Conservation (phyloP, 192 early-diverging fungal genomes). For the Chytriomyces sp. region DNA sequence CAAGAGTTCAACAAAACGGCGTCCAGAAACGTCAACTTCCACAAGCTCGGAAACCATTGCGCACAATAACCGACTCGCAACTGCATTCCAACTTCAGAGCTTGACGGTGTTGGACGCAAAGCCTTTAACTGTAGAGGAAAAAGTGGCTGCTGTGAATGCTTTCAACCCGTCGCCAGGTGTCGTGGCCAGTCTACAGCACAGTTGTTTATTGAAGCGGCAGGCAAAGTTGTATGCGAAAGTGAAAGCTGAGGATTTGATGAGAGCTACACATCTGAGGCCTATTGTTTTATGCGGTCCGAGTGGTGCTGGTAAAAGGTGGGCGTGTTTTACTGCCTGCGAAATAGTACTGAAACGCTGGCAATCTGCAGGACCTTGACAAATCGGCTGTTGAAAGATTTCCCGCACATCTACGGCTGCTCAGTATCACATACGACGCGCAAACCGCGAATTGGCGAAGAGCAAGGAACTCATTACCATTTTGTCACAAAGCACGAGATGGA, state of each 20-base stretch:
- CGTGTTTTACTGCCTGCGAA: neutral
- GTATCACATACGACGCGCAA: constrained; percentile 64
- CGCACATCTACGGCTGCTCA: constrained; percentile 52
- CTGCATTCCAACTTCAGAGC: constrained; percentile 48
- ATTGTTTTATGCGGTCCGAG: constrained; percentile 61
- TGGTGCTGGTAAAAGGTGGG: constrained; percentile 61
- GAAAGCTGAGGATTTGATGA: constrained; percentile 48
- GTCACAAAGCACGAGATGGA: constrained; percentile 50
- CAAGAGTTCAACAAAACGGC: neutral
- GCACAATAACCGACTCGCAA: constrained; percentile 40
- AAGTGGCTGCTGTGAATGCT: constrained; percentile 56
- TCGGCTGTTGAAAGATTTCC: constrained; percentile 47
- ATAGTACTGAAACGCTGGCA: neutral
- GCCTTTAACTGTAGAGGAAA: constrained; percentile 57
- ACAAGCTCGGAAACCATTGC: constrained; percentile 4
- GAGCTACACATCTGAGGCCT: constrained; percentile 48
- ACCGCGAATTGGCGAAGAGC: constrained; percentile 59
- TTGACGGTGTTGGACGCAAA: constrained; percentile 50
- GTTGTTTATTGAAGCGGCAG: constrained; percentile 42
- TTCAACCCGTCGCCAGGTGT: constrained; percentile 55
- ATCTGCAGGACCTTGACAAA: constrained; percentile 46
- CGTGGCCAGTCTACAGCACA: constrained; percentile 54
- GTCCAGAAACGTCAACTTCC: neutral
- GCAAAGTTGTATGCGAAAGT: constrained; percentile 47
- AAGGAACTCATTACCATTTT: constrained; percentile 65